Evolutionary conservation across 192 early-diverging fungal genomes (phyloP).

Genomic region (Rhizophagus prolifer): DNA sequence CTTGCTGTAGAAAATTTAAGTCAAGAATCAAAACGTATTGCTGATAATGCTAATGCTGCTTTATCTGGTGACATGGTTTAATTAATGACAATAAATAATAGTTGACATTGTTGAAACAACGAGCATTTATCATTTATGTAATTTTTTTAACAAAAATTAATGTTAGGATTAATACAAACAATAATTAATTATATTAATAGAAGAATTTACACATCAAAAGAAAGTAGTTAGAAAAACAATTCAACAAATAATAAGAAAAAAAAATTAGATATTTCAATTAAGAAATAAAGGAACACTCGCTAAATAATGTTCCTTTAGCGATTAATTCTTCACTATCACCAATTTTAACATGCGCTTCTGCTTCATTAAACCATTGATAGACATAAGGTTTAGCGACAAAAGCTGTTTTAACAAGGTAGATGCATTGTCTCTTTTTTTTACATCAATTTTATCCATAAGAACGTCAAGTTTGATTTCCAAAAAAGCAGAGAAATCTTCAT

Average conservation of each 20-base stretch:
- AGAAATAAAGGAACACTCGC: constrained; percentile 78
- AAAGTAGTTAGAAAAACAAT: not conserved
- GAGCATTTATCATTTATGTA: too few relatives aligned
- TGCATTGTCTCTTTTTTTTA: too few relatives aligned
- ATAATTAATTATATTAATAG: too few relatives aligned
- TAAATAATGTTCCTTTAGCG: constrained; percentile 66
- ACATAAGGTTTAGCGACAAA: constrained; percentile 91
- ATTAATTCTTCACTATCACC: constrained; percentile 66
- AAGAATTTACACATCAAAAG: too few relatives aligned
- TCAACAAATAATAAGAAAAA: not conserved
- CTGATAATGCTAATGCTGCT: constrained; percentile 16
- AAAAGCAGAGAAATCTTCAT: constrained; percentile 60
- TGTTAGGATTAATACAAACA: too few relatives aligned
- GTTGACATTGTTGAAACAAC: not conserved
- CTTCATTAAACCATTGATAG: constrained; percentile 89
- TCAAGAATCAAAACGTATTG: constrained; percentile 3
- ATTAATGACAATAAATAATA: not conserved
- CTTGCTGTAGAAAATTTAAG: not conserved
- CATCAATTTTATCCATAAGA: constrained; percentile 83
- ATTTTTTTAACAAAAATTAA: too few relatives aligned
- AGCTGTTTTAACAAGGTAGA: too few relatives aligned
- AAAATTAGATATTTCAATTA: constrained; percentile 24
- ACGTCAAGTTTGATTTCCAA: constrained; percentile 62
- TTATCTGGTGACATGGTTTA: not conserved
- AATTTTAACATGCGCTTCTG: constrained; percentile 67